phyloP scores from a whole-genome alignment of 352 stramenopile genomes.

The Phytopythium ostracodes region DNA sequence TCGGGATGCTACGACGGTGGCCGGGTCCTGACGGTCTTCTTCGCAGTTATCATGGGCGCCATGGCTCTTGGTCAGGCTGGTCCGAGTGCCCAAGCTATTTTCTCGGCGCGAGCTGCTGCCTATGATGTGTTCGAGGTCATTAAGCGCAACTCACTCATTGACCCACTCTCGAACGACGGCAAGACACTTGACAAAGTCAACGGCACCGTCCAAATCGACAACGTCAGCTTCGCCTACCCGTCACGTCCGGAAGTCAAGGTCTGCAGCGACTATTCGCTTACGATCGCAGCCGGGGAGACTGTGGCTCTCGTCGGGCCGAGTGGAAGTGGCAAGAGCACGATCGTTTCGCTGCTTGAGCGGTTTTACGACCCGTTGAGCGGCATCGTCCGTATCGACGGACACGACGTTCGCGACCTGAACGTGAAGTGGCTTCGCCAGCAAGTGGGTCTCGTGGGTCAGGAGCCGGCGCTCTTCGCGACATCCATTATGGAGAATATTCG shows the following conservation, averaged over 20 bases:
- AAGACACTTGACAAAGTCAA: constrained; percentile 18
- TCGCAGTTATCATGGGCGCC: constrained; percentile 38
- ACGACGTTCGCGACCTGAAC: constrained; percentile 60
- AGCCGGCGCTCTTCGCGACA: constrained; percentile 47
- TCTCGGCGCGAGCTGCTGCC: constrained; percentile 30
- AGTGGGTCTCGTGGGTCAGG: constrained; percentile 91
- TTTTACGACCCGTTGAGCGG: constrained; percentile 84
- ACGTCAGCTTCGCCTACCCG: constrained; percentile 61
- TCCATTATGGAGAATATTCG: constrained; percentile 63
- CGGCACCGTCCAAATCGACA: constrained; percentile 52
- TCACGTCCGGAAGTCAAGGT: constrained; percentile 35
- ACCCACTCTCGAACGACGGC: constrained; percentile 23
- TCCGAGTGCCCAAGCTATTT: constrained; percentile 38
- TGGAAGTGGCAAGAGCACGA: constrained; percentile 77
- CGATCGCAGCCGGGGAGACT: constrained; percentile 40
- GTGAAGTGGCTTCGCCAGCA: constrained; percentile 54
- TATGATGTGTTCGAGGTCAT: constrained; percentile 56
- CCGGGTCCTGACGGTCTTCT: constrained; percentile 48
- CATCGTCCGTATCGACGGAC: constrained; percentile 18
- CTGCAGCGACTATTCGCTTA: constrained; percentile 32
- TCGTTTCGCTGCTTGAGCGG: constrained; percentile 86
- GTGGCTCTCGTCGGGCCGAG: constrained; percentile 38
- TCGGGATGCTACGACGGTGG: constrained; percentile 41
- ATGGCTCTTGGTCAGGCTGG: constrained; percentile 52
- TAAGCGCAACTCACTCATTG: constrained; percentile 33